Evolutionary conservation across 768 basidiomycete species (phyloP), one percentile per base, ranked within the genome.

Genomic region (Collybia sordida): DNA sequence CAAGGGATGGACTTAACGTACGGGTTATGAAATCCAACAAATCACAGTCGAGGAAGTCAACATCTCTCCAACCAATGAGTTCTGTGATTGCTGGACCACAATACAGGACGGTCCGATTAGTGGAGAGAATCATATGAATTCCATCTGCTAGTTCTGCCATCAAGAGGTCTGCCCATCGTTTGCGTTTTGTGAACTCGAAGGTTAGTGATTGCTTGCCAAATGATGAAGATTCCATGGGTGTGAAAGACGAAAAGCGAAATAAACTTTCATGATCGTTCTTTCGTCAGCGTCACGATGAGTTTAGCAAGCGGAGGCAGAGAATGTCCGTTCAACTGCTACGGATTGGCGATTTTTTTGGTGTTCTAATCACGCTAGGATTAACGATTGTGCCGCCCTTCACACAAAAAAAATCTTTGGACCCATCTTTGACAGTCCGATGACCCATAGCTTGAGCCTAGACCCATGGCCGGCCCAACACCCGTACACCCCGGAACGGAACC

Each of bases 171-270:
- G 85, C 86, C 92, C 92, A 94, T 48, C 85, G 78, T 64, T 93
- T 93, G 49, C 91, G 74, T 62, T 90, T 91, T 0, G 89, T 90
- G 64, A 93, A 94, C 64, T 94, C 92, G 59, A 83, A 93, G 11
- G 71, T 70, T 67, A 23, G 50, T 17, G 38, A 42, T 42, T 31
- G 40, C 24, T 38, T 59, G 55, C 31, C 11, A 7, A 22, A 8
- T 11, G 45, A 6, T 40, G 48, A 50, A 47, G 50, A 50, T 11
- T 48, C 34, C 53, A 52, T 54, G 42, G 19, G 46, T 25, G 27
- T 47, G 9, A 11, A 39, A 34, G 6, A 42, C 38, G 44, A 21
- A 28, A 42, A 40, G 45, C 41, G 25, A 47, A 18, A 27, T 35
- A 45, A 18, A 36, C 35, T 48, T 48, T 31, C 47, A 22, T 31